Evolutionary conservation across 768 basidiomycete genomes (phyloP).

Genomic region (Kwoniella pini): DNA sequence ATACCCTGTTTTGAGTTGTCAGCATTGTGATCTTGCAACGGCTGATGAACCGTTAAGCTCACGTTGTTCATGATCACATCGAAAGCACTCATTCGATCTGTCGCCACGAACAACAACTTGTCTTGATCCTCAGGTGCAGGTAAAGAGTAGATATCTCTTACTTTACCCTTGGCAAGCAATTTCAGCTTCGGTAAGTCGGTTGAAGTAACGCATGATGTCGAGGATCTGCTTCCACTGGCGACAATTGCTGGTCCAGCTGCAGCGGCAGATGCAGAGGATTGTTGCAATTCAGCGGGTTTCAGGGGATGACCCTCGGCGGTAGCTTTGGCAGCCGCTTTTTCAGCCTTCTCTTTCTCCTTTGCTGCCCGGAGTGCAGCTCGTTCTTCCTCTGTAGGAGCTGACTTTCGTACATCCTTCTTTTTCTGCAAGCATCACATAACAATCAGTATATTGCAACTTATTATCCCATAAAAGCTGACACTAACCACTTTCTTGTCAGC

Average conservation of each 20-base stretch:
- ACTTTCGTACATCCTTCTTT: constrained; percentile 30
- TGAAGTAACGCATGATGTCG: constrained; percentile 25
- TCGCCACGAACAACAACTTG: constrained; percentile 83
- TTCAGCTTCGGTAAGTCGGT: constrained; percentile 59
- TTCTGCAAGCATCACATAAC: constrained; percentile 5
- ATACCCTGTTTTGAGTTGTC: constrained; percentile 67
- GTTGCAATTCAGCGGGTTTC: constrained; percentile 17
- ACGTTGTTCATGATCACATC: constrained; percentile 94
- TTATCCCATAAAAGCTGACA: background rate
- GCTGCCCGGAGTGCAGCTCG: constrained; percentile 40
- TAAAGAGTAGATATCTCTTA: constrained; percentile 82
- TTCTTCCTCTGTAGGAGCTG: constrained; percentile 48
- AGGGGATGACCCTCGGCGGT: constrained; percentile 6
- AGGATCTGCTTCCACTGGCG: constrained; percentile 21
- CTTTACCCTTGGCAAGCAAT: constrained; percentile 86
- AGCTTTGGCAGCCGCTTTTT: constrained; percentile 42
- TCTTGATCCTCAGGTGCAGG: constrained; percentile 64
- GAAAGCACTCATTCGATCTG: constrained; percentile 94
- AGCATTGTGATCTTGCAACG: background rate
- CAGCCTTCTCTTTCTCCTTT: constrained; percentile 49
- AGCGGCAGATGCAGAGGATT: constrained; percentile 15
- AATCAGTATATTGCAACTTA: no score
- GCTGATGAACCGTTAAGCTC: constrained; percentile 50
- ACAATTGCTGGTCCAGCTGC: constrained; percentile 16
- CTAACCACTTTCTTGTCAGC: constrained; percentile 22